Base-by-base conservation (phyloP, 108 stramenopile species). In the Fistulifera pelliculosa region DNA sequence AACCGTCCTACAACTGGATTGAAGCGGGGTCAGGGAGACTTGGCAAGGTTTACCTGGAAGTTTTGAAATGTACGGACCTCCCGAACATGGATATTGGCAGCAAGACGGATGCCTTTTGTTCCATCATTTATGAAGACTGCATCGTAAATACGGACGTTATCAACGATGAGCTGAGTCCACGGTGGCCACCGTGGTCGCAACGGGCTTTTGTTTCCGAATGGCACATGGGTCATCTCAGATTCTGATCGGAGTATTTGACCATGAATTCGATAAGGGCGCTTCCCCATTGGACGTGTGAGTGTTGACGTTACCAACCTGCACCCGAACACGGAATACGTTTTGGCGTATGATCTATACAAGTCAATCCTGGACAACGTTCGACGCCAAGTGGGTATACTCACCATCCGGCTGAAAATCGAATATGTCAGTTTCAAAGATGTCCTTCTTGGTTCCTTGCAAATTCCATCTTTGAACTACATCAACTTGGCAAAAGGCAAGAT, bases 171-270 rank as follows among this genome's bases (percentile, higher is more conserved):
- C 50, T 85, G 38, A 68, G 63, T n/a, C 89, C 89, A 38, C 56
- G 83, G 10, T 91, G 80, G 80, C 49, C 84, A 41, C 83, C 81
- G 10, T 91, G 90, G 90, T 65, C 77, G 15, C 60, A 79, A 41
- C 76, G 90, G 27, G 90, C 90, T 87, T 87, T 56, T 60, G 74
- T 26, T 75, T 87, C 10, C 64, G 79, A 50, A 80, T 84, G 52
- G 62, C 61, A 56, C 83, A 87, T 67, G 68, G 81, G 17, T 76
- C 74, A 41, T 73, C 75, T 19, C 71, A 71, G 23, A 45, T 91
- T 11, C 65, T 69, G 45, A 23, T 91, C 25, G 85, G 76, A 14
- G 79, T 91, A 0, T 87, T 87, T 58, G 90, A 91, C 39, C 75
- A 53, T 48, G 90, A 91, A 65, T 44, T 27, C n/a, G 70, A 51